These are phyloP conservation scores for Neurospora crassa DNA, from an alignment of 2,329 filamentous ascomycete species.

Conservation along the genomic window DNA sequence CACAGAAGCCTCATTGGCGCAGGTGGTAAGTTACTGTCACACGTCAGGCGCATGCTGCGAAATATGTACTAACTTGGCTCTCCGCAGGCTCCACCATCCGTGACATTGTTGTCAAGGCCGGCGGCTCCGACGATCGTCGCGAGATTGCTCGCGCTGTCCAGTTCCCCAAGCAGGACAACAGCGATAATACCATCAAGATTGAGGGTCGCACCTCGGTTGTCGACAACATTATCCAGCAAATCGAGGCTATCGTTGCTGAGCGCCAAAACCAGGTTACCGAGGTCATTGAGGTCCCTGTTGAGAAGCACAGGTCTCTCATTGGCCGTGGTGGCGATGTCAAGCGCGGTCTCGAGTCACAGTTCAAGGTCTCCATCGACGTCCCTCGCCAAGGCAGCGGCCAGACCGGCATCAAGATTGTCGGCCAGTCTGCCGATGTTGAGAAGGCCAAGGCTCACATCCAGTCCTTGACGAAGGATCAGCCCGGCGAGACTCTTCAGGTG, in stretches of 20 bases:
- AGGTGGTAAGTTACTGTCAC: conserved; percentile 55
- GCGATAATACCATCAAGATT: conserved; percentile 75
- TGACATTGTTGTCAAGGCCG: conserved; percentile 77
- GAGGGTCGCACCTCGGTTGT: conserved; percentile 79
- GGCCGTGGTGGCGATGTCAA: conserved; percentile 85
- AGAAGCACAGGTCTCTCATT: conserved; percentile 86
- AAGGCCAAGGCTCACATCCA: conserved; percentile 81
- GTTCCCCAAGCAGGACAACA: conserved; percentile 82
- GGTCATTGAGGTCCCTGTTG: conserved; percentile 69
- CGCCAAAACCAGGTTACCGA: conserved; percentile 76
- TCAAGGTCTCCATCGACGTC: conserved; percentile 80
- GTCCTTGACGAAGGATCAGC: conserved; percentile 70
- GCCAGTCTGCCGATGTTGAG: conserved; percentile 67
- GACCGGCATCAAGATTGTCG: conserved; percentile 78
- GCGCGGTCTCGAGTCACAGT: conserved; percentile 74
- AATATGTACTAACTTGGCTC: conserved; percentile 26
- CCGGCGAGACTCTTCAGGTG: conserved; percentile 79
- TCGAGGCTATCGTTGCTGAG: conserved; percentile 72
- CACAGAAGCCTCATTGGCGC: conserved; percentile 84
- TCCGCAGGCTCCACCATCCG: conserved; percentile 69
- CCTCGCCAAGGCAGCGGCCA: conserved; percentile 79
- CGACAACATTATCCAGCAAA: conserved; percentile 76
- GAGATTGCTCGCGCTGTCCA: conserved; percentile 83
- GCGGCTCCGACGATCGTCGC: conserved; percentile 78
- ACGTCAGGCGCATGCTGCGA: background rate